Evolutionary conservation across 257 asterid genomes (phyloP), one percentile per base, ranked within the genome.

Genomic region (Schizonepeta tenuifolia): DNA sequence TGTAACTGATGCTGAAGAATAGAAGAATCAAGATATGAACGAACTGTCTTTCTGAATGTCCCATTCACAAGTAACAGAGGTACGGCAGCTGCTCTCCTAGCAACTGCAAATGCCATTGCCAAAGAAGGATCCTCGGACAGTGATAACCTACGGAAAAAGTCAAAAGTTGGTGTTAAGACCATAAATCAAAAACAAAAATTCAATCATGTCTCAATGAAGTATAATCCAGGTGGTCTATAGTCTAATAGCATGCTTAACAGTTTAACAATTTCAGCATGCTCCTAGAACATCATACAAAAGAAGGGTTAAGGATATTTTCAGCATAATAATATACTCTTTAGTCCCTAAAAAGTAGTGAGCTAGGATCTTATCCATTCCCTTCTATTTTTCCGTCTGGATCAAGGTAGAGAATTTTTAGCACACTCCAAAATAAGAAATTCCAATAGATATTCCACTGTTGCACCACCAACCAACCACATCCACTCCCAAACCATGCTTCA

Each of bases 101-200:
- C 91, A 70, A 87, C 97, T 58, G 99, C 90, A 77, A 94, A 94
- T 3, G 97, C 97, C 98, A 94, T 94, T 61, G 99, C 97, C 87
- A 94, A 78, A 69, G 97, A 91, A 81, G 96, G 92, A 74, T 94
- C 97, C 74, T 94, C 99, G 15, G 99, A 91, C 71, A 94, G 86
- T 3, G 96, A 82, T 72, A 94, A 72, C 93, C 99, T 94, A 84
- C 63, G 75, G 26, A 69, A 75, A 47, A 83, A n/a, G 58, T 50
- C 55, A 54, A 81, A 21, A 73, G 43, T 26, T 41, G 68, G 61
- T 35, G 67, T 43, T 65, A 71, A 43, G 10, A 67, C 21, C 53
- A 71, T 15, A 50, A 58, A 74, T 71, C 33, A 58, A 26, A 57
- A 26, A 44, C 44, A 75, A 69, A 68, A 56, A 8, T 10, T 54